Evolutionary conservation across 352 stramenopile species (phyloP).

Genomic region (Pythium brachiatum): DNA sequence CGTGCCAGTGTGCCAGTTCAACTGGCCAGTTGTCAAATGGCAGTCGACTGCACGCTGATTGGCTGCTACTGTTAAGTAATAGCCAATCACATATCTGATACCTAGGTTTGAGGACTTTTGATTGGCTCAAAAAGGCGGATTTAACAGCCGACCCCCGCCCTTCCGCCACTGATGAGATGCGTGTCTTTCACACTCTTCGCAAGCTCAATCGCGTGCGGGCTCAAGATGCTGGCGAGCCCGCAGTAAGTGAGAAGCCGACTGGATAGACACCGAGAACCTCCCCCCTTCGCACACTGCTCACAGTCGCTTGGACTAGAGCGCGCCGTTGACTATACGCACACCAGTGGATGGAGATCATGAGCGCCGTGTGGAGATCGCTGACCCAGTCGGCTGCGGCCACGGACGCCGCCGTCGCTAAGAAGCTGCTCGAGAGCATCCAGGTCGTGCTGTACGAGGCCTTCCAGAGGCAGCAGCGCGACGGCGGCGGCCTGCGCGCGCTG

Average conservation of each 20-base stretch:
- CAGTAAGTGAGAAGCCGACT: slow-evolving; percentile 3
- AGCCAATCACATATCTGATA: not conserved
- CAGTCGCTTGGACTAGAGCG: not conserved
- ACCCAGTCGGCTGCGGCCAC: slow-evolving; percentile 20
- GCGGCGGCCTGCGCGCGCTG: slow-evolving; percentile 36
- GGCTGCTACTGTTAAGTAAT: not conserved
- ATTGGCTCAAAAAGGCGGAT: not conserved
- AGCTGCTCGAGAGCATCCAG: slow-evolving; percentile 54
- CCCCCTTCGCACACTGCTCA: not conserved
- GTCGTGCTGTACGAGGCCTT: slow-evolving; percentile 41
- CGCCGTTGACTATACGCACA: not conserved
- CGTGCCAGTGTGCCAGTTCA: too few relatives aligned
- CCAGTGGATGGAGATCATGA: slow-evolving; percentile 43
- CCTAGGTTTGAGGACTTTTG: not conserved
- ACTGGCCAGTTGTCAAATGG: not conserved
- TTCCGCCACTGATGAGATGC: slow-evolving; percentile 16
- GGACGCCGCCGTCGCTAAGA: slow-evolving; percentile 22
- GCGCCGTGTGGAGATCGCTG: slow-evolving; percentile 43
- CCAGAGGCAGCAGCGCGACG: slow-evolving; percentile 27
- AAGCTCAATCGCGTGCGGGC: slow-evolving; percentile 5
- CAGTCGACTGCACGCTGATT: not conserved
- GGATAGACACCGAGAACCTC: not conserved
- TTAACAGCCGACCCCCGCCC: too few relatives aligned
- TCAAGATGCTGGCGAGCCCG: slow-evolving; percentile 8
- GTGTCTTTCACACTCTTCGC: slow-evolving; percentile 24